Percentiles rank a stretch among this genome's conserved stretches.
Conservation (phyloP, 306 rosid genomes). For the Adenanthera pavonina region DNA sequence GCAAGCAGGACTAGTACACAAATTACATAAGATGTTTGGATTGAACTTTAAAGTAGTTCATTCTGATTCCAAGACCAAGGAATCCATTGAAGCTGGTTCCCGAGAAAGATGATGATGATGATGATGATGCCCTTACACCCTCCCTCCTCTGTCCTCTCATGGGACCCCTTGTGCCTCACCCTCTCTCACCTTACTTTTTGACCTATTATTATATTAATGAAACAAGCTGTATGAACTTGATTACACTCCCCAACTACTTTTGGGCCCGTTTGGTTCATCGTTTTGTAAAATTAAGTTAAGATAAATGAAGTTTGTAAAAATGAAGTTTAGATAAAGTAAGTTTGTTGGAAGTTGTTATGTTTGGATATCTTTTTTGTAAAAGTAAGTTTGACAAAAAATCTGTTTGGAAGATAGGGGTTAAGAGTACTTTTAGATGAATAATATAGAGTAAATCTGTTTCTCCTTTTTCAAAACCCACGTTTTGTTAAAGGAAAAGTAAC, state of each 20-base stretch:
- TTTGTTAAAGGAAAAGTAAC: too few relatives aligned
- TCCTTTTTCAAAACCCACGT: too few relatives aligned
- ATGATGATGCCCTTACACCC: neutral
- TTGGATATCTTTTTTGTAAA: too few relatives aligned
- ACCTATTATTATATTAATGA: neutral
- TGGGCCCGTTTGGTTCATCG: too few relatives aligned
- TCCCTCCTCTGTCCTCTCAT: neutral
- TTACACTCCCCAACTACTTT: constrained; percentile 10
- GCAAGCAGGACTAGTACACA: neutral
- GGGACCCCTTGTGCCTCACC: neutral
- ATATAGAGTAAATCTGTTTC: too few relatives aligned
- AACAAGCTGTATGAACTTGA: constrained; percentile 4
- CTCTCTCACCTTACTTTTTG: neutral
- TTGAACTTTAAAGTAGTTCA: neutral
- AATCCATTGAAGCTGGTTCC: neutral
- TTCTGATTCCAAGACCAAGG: neutral
- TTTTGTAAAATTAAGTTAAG: too few relatives aligned
- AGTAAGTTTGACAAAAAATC: too few relatives aligned
- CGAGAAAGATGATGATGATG: neutral
- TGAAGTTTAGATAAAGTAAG: too few relatives aligned
- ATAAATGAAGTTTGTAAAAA: too few relatives aligned
- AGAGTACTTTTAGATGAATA: too few relatives aligned
- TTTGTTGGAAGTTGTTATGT: too few relatives aligned
- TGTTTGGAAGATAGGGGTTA: too few relatives aligned
- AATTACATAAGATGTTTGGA: neutral